These are phyloP conservation scores for Aspergillus cejpii DNA, from an alignment of 2,329 filamentous ascomycete species.

Conservation along the genomic window DNA sequence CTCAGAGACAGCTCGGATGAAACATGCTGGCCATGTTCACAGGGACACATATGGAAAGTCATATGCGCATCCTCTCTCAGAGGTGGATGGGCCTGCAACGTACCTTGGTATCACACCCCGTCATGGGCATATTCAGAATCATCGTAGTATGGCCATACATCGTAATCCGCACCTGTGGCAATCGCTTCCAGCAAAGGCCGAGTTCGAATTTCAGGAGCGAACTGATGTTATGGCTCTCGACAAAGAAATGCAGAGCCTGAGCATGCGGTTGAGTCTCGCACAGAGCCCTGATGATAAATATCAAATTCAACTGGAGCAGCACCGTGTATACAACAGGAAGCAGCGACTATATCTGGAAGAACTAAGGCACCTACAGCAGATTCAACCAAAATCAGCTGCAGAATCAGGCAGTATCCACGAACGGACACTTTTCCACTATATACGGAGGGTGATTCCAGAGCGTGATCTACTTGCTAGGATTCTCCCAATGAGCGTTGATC, in stretches of 20 bases:
- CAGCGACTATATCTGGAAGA: slow-evolving; percentile 4
- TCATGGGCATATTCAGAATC: slow-evolving; percentile 7
- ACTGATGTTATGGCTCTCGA: slow-evolving; percentile 7
- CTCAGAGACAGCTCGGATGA: slow-evolving; percentile 10
- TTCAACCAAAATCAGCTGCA: neutral
- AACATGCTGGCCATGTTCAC: slow-evolving; percentile 8
- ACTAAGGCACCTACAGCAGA: neutral
- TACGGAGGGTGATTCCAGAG: too few relatives aligned
- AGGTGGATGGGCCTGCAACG: slow-evolving; percentile 3
- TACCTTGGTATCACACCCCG: slow-evolving; percentile 1
- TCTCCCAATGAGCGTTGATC: too few relatives aligned
- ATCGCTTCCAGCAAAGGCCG: slow-evolving; percentile 2
- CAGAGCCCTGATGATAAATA: slow-evolving; percentile 1
- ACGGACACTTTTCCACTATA: too few relatives aligned
- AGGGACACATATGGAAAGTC: slow-evolving; percentile 9
- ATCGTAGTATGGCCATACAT: slow-evolving; percentile 5
- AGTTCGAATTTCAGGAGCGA: slow-evolving; percentile 9
- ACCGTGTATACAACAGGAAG: slow-evolving; percentile 4
- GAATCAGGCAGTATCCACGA: too few relatives aligned
- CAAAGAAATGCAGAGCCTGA: slow-evolving; percentile 1
- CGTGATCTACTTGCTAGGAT: too few relatives aligned
- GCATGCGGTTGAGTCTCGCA: neutral
- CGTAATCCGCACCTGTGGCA: slow-evolving; percentile 3
- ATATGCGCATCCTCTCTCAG: slow-evolving; percentile 9
- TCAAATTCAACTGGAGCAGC: slow-evolving; percentile 1